Conservation (phyloP, 176 grass and related monocot species). For the Oryza longistaminata region DNA sequence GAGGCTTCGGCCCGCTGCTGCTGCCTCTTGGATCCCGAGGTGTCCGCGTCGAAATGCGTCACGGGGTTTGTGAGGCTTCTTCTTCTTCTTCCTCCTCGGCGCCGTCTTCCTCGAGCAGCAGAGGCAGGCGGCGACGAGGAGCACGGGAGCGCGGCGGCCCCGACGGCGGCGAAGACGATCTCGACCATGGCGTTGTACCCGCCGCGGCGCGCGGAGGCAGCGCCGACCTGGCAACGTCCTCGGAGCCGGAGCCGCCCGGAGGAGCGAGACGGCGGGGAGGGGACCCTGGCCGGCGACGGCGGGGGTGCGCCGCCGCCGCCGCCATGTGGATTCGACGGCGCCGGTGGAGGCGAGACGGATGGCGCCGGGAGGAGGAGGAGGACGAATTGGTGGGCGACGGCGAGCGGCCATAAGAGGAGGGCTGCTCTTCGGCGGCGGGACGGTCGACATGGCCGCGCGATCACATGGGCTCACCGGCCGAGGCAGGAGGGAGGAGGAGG, state of each 20-base stretch:
- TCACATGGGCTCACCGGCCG: background rate
- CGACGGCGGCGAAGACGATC: constrained; percentile 47
- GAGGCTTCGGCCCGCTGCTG: constrained; percentile 31
- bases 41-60: constrained; percentile 63
- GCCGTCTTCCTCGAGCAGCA: constrained; percentile 58
- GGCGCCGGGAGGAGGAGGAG: constrained; percentile 28
- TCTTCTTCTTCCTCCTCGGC: constrained; percentile 50
- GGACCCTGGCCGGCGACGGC: background rate
- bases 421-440: constrained; percentile 23
- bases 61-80: constrained; percentile 48
- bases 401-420: constrained; percentile 12
- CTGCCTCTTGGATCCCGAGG: constrained; percentile 54
- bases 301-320: background rate
- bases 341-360: constrained; percentile 33
- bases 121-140: constrained; percentile 54
- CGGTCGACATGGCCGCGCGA: constrained; percentile 38
- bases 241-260: background rate
- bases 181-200: constrained; percentile 6
- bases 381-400: background rate
- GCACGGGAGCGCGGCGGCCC: constrained; percentile 46
- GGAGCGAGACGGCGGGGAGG: background rate
- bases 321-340: constrained; percentile 15
- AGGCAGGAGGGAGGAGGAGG: no score
- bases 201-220: constrained; percentile 10
- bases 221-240: background rate